phyloP scores from a whole-genome alignment of 106 monocot genomes.

The Dactylorhiza incarnata region DNA sequence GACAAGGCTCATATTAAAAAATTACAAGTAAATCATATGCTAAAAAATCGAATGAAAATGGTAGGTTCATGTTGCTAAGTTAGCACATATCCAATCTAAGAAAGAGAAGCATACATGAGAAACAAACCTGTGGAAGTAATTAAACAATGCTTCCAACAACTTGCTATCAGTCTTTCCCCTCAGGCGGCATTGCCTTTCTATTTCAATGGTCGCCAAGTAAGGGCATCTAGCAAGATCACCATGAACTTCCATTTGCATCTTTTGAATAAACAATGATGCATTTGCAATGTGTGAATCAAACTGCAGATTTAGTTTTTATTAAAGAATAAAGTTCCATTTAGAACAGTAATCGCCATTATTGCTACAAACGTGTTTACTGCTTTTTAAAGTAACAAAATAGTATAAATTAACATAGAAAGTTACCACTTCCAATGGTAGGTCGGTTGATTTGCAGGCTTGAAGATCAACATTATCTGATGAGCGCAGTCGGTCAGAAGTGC shows the following conservation, averaged over 20 bases:
- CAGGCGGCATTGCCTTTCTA: constrained; percentile 54
- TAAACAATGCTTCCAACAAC: constrained; percentile 50
- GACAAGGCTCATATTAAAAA: neutral
- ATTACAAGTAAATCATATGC: neutral
- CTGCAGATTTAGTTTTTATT: constrained; percentile 31
- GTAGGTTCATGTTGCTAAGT: neutral
- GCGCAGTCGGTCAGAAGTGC: constrained; percentile 1
- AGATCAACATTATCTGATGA: constrained; percentile 23
- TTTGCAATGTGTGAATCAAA: constrained; percentile 73
- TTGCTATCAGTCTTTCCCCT: constrained; percentile 46
- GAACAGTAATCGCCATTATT: constrained; percentile 1
- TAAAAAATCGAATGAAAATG: neutral
- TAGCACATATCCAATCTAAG: constrained; percentile 2
- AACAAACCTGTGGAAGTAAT: constrained; percentile 78
- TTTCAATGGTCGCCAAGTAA: constrained; percentile 80
- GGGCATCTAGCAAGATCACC: constrained; percentile 65
- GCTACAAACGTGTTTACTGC: neutral
- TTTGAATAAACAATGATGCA: constrained; percentile 58
- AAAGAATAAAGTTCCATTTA: constrained; percentile 8
- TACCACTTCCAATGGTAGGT: constrained; percentile 59
- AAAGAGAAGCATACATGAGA: constrained; percentile 4
- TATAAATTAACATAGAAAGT: neutral
- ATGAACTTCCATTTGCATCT: constrained; percentile 35
- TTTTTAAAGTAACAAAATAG: neutral
- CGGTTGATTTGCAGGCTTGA: constrained; percentile 22